These are phyloP conservation scores for Lecanoromycetidae sp. DNA, from an alignment of 2,329 filamentous ascomycete species.

Conservation along the genomic window DNA sequence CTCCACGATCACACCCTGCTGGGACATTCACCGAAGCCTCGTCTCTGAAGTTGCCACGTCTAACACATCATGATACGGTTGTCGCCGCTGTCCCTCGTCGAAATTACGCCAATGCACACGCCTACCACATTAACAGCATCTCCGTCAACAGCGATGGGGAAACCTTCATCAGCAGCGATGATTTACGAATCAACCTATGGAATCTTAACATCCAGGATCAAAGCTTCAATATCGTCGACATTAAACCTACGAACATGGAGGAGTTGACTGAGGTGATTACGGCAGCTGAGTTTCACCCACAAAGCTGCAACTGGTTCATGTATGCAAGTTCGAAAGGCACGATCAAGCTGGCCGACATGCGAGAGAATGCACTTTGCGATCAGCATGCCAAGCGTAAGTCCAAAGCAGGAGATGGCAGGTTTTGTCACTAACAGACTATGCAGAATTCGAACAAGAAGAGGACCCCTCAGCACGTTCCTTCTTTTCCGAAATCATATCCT, in stretches of 20 bases:
- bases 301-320: conserved; percentile 99
- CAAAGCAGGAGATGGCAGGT: not conserved
- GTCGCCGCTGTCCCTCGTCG: conserved; percentile 90
- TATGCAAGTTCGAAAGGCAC: conserved; percentile 98
- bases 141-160: conserved; percentile 99
- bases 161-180: conserved; percentile 98
- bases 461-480: conserved; percentile 94
- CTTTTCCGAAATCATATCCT: conserved; percentile 99
- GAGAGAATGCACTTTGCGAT: conserved; percentile 90
- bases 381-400: conserved; percentile 83
- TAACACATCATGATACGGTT: conserved; percentile 97
- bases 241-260: conserved; percentile 99
- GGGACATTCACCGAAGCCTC: conserved; percentile 66
- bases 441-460: conserved; percentile 98
- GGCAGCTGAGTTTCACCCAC: conserved; percentile 90
- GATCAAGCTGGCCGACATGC: conserved; percentile 97
- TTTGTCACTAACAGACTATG: conserved; percentile 12
- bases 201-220: conserved; percentile 98
- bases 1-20: conserved; percentile 58
- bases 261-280: conserved; percentile 98
- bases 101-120: conserved; percentile 96
- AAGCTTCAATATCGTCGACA: conserved; percentile 99
- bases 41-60: conserved; percentile 82
- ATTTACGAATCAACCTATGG: conserved; percentile 95
- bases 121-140: conserved; percentile 99